These are phyloP conservation scores for Ustilago crameri DNA, from an alignment of 1,284 basidiomycete species.

Conservation along the genomic window DNA sequence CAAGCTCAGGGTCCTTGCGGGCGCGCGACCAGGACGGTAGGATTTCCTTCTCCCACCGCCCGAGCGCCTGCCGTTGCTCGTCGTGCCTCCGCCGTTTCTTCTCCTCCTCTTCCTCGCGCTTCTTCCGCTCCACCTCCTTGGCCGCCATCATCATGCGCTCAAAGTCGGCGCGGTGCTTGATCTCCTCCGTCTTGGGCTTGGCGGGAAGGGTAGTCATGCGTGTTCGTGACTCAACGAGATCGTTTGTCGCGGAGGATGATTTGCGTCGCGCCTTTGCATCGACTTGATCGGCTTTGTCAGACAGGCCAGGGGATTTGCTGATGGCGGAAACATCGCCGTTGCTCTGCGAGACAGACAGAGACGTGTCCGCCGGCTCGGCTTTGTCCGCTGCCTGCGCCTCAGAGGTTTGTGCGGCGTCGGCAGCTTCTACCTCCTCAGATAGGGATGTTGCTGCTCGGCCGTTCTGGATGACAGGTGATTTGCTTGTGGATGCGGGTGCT, in stretches of 20 bases:
- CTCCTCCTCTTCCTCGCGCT: constrained; percentile 46
- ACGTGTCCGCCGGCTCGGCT: background rate
- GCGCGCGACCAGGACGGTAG: constrained; percentile 85
- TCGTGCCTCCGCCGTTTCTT: constrained; percentile 31
- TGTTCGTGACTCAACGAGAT: constrained; percentile 70
- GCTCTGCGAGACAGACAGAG: background rate
- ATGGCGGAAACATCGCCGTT: background rate
- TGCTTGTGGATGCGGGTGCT: no score
- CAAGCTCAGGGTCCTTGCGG: constrained; percentile 75
- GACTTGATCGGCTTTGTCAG: constrained; percentile 45
- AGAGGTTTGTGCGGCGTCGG: constrained; percentile 14
- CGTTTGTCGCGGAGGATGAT: constrained; percentile 44
- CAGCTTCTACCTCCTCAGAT: constrained; percentile 28
- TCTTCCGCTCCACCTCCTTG: constrained; percentile 50
- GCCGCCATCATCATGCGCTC: constrained; percentile 83
- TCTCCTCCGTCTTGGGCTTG: constrained; percentile 82
- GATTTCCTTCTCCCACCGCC: constrained; percentile 81
- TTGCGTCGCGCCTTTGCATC: constrained; percentile 31
- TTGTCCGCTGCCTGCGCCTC: background rate
- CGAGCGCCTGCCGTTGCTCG: constrained; percentile 75
- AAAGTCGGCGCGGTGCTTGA: constrained; percentile 87
- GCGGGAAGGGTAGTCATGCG: constrained; percentile 85
- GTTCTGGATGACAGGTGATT: background rate
- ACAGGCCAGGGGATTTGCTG: constrained; percentile 17
- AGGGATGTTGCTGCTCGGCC: constrained; percentile 16